Base-by-base conservation (phyloP, 2,329 filamentous ascomycete genomes). In the Paraphaeosphaeria sporulosa region DNA sequence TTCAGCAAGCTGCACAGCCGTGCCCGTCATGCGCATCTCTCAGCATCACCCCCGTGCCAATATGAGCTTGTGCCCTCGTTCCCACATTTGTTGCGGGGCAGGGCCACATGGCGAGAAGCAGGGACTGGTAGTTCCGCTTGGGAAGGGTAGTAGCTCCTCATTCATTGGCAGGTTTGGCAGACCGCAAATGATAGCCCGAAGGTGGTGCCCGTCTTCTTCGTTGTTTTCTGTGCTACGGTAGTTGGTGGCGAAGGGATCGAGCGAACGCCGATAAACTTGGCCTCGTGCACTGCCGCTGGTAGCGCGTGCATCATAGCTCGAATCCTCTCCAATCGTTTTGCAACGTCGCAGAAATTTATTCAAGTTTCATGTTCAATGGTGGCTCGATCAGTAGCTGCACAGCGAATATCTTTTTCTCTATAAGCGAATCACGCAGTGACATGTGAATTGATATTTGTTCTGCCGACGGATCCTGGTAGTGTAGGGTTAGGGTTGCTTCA, bases 401-500 rank as follows among this genome's bases (percentile, higher is more conserved):
- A 23, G 38, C 44, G 52, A 55, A 55, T 46, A 55, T 55, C 52
- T 46, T 36, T 30, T 36, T 10, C 7, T 5, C 25, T 9, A 7
- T 46, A 9, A 12, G 17, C 52, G 30, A 55, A 46, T 55, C 40
- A 38, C 10, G 13, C 10, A 4, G 6, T 46, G 52, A 36, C 54
- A 49, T 56, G 44, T 56, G 54, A 56, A 49, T 4, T 9, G 44
- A 48, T 49, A 32, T 42, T 49, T 23, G 44, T 43, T 40, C 21
- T 44, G 19, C 7, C 17, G n/a, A 21, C 8, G 34, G 32, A 25
- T 42, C 36, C 19, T 49, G 32, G 34, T 36, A 30, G 21, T 55
- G n/a, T 48, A 55, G 53, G 43, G 42, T 38, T 55, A 47, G 43
- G 53, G 42, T 27, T 23, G 2, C 12, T 12, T 7, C 9, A 9